Base-by-base conservation (phyloP, 352 stramenopile species). In the Globisporangium recalcitrans region DNA sequence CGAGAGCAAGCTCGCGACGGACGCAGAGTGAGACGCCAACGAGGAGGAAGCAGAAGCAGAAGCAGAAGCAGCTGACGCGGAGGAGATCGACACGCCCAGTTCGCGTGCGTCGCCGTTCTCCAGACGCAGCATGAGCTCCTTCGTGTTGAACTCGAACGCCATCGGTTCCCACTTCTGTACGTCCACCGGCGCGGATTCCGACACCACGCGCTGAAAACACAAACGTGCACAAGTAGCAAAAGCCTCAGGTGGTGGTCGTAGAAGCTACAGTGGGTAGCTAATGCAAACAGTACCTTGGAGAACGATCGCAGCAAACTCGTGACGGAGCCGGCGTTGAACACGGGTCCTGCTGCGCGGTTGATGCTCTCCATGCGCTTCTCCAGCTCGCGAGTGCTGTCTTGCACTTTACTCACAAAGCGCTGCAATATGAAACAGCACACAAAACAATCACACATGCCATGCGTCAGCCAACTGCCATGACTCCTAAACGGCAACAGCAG, bases 241-340 rank as follows among this genome's bases (percentile, higher is more conserved):
- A 14, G 34, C 1, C 10, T 38, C 16, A 42, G 10, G 36, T 11
- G 13, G 10, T 32, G 10, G 24, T 22, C 19, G n/a, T 8, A 21
- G 27, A 40, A 40, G 0, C 5, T 26, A 13, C 21, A 11, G 14
- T 51, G 11, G 22, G 42, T 42, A 48, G 19, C 40, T 16, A 4
- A 62, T 47, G 19, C 16, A 4, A 0, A 13, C 21, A 29, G 34
- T 31, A 92, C 84, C 78, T 90, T 91, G 26, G 87, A 79, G 40
- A 93, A 75, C 11, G 77, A 88, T 16, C 82, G 78, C 44, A 93
- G 65, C 31, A 82, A 72, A 52, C 73, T 88, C 16, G 86, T 71
- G 42, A 88, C 80, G 19, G 68, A 71, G 14, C 67, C 72, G 21
- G 75, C 65, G 40, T 85, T 82, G 47, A 93, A 90, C n/a, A 91